Conservation (phyloP, 2,329 filamentous ascomycete species). For the Emmonsiellopsis sp. region DNA sequence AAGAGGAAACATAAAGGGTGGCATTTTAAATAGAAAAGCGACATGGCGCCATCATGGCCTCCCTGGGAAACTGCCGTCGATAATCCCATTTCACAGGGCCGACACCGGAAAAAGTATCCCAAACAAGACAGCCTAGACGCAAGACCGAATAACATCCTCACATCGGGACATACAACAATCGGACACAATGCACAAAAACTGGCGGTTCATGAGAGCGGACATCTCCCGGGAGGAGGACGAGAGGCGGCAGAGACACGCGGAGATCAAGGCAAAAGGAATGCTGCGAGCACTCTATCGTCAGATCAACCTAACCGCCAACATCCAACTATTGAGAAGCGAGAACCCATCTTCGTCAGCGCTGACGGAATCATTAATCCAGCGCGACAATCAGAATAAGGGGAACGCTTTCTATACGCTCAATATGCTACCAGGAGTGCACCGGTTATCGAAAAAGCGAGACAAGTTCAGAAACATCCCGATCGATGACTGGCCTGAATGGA, state of each 20-base stretch:
- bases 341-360: not conserved
- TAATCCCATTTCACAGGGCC: too few species aligned
- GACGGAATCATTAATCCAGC: not conserved
- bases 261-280: not conserved
- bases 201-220: not conserved
- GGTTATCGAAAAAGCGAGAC: not conserved
- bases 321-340: not conserved
- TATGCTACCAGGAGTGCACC: not conserved
- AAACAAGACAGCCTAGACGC: not conserved
- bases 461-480: not conserved
- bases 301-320: not conserved
- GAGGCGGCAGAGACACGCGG: not conserved
- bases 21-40: too few species aligned
- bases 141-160: not conserved
- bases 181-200: not conserved
- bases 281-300: not conserved
- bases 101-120: too few species aligned
- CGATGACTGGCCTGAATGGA: too few species aligned
- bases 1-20: too few species aligned
- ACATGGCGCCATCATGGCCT: too few species aligned
- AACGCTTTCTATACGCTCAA: not conserved
- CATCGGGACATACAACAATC: not conserved
- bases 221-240: not conserved
- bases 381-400: not conserved
- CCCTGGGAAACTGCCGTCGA: too few species aligned